Percentiles rank a stretch among this genome's conserved stretches.
These are phyloP conservation scores for Fusarium dimerum DNA, from an alignment of 2,329 filamentous ascomycete species.

Conservation along the genomic window DNA sequence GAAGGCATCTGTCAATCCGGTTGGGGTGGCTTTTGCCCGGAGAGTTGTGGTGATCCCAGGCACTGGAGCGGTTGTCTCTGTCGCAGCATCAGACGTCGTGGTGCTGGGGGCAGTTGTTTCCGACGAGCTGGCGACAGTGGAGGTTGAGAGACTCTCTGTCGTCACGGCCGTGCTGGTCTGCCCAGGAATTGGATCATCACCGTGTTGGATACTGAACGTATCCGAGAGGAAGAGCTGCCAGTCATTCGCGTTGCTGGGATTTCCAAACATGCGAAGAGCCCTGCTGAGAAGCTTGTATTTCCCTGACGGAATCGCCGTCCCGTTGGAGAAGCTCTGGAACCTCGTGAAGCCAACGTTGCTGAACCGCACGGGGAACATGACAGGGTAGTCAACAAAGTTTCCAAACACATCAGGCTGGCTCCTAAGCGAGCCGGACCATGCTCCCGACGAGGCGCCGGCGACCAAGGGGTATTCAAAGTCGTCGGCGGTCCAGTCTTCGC, in stretches of 20 bases:
- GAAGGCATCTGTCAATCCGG: slow-evolving; percentile 3
- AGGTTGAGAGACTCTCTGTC: neutral
- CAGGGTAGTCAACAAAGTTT: neutral
- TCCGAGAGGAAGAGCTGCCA: slow-evolving; percentile 17
- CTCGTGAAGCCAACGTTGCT: slow-evolving; percentile 6
- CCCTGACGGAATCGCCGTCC: slow-evolving; percentile 8
- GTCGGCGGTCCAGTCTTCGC: slow-evolving; percentile 11
- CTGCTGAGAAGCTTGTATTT: slow-evolving; percentile 12
- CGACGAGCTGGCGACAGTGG: neutral
- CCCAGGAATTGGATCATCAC: slow-evolving; percentile 9
- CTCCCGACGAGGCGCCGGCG: slow-evolving; percentile 4
- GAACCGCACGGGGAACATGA: slow-evolving; percentile 15
- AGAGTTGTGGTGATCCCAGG: slow-evolving; percentile 13
- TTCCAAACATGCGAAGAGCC: slow-evolving; percentile 13
- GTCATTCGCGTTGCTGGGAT: slow-evolving; percentile 6
- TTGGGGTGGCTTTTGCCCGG: slow-evolving; percentile 6
- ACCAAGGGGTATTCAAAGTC: slow-evolving; percentile 15
- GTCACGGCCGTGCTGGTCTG: neutral
- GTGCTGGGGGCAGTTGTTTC: neutral
- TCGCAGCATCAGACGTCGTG: neutral
- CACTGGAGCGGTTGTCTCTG: slow-evolving; percentile 5
- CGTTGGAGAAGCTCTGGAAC: slow-evolving; percentile 11
- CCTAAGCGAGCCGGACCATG: slow-evolving; percentile 14
- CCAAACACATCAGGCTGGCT: neutral
- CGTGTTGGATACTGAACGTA: slow-evolving; percentile 16